Conservation (phyloP, 208 protist species). For the Leishmania lainsoni region DNA sequence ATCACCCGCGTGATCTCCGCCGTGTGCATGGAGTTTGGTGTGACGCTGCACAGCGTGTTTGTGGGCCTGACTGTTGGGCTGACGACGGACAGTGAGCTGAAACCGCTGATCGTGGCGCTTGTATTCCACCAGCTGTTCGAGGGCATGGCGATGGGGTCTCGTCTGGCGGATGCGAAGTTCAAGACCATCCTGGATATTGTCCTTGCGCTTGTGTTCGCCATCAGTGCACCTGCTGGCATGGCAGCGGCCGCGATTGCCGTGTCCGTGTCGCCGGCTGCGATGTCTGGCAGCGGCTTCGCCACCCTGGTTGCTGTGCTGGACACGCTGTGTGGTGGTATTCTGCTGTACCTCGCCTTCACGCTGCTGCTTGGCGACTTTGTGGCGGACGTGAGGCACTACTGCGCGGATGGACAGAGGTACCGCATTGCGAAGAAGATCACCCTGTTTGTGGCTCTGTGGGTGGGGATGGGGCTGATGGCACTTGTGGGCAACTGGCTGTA, state of each 20-base stretch:
- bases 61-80: constrained; percentile 63
- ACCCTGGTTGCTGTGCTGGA: constrained; percentile 50
- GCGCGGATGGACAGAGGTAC: constrained; percentile 15
- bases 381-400: constrained; percentile 27
- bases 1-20: constrained; percentile 42
- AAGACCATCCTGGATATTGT: constrained; percentile 32
- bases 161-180: constrained; percentile 61
- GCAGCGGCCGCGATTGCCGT: constrained; percentile 33
- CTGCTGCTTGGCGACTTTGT: constrained; percentile 70
- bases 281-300: constrained; percentile 44
- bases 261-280: constrained; percentile 27
- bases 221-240: constrained; percentile 56
- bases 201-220: constrained; percentile 43
- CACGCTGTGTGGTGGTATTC: constrained; percentile 65
- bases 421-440: constrained; percentile 11
- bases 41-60: constrained; percentile 79
- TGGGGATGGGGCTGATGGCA: constrained; percentile 54
- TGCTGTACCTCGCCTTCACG: constrained; percentile 73
- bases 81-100: constrained; percentile 43
- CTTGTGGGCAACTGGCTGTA: constrained; percentile 53
- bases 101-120: constrained; percentile 54
- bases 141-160: constrained; percentile 66
- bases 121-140: constrained; percentile 81
- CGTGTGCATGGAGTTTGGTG: constrained; percentile 67
- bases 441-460: constrained; percentile 42